Evolutionary conservation across 495 filamentous ascomycete genomes (phyloP), one percentile per base, ranked within the genome.

Genomic region (Aspergillus incahuasiensis): DNA sequence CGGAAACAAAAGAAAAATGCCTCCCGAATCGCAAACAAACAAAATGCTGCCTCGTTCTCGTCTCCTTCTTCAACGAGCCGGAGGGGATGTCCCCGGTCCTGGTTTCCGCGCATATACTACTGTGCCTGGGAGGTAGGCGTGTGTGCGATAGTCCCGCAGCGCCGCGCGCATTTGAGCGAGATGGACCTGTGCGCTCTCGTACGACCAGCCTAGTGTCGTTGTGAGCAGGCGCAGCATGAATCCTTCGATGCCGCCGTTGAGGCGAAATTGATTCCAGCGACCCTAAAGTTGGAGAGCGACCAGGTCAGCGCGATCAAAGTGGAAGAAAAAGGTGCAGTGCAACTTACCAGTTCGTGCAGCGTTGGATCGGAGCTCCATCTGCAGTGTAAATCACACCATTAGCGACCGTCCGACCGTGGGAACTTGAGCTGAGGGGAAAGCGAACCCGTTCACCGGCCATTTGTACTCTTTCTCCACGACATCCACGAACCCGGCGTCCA

Each of bases 311-410:
- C 16, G 21, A 20, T n/a, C 43, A 9, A 34, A 8, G 18, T 35
- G 3, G 0, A 8, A 0, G 24, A 3, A 16, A n/a, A 41, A n/a
- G 24, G 25, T 15, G 6, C n/a, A 24, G 25, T 15, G 6, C n/a
- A 24, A 49, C 58, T 50, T 34, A 60, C 58, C 2, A 88, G 82
- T 58, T 80, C 79, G 64, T 86, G 86, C 58, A 87, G 60, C 22
- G 76, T 75, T 21, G 75, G 79, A 56, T 88, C 84, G 60, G 75
- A 79, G n/a, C 84, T 76, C 86, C 86, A 90, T 2, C 77, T 75
- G 2, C 25, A 28, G 4, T 8, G 32, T 15, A 81, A 82, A 55
- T 82, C 6, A 28, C 4, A 28, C 4, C 28, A 40, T 39, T 41
- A 54, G 28, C 41, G 12, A 35, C 13, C 15, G 7, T 19, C 12